Evolutionary conservation across 2,329 filamentous ascomycete genomes (phyloP).

Genomic region (Xylariaceae sp.): DNA sequence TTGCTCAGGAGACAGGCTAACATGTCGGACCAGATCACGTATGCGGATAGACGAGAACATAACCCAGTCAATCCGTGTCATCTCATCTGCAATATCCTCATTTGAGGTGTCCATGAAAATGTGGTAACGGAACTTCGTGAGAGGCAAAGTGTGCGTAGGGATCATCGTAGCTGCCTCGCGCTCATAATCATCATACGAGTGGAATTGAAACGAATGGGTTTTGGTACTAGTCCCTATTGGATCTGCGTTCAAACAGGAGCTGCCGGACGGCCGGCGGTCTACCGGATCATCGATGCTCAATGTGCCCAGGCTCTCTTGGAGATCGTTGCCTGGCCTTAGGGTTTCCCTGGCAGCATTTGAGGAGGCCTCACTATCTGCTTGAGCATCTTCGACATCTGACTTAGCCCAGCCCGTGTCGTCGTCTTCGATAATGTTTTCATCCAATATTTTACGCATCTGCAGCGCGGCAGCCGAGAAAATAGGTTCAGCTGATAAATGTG

Average conservation of each 20-base stretch:
- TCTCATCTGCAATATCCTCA: conserved; percentile 85
- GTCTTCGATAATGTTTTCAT: conserved; percentile 75
- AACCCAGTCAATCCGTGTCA: conserved; percentile 96
- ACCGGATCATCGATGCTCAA: conserved; percentile 54
- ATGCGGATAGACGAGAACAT: conserved; percentile 96
- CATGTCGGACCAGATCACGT: conserved; percentile 89
- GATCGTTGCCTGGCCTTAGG: conserved; percentile 39
- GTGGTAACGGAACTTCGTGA: conserved; percentile 88
- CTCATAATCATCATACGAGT: conserved; percentile 79
- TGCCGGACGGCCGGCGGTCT: conserved; percentile 52
- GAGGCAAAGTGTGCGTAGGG: conserved; percentile 69
- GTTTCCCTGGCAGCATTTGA: conserved; percentile 31
- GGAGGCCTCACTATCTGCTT: conserved; percentile 29
- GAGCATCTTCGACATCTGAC: conserved; percentile 61
- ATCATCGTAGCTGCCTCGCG: conserved; percentile 75
- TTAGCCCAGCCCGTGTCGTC: conserved; percentile 95
- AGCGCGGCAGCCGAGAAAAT: conserved; percentile 85
- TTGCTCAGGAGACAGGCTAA: conserved; percentile 73
- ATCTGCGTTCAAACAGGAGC: conserved; percentile 52
- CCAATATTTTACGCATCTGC: conserved; percentile 82
- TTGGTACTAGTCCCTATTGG: conserved; percentile 43
- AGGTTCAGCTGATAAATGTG: conserved; percentile 73
- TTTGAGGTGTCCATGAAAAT: conserved; percentile 86
- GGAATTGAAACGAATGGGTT: conserved; percentile 59
- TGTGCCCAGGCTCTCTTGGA: conserved; percentile 54